Base-by-base conservation (phyloP, 2,329 filamentous ascomycete species). In the Ceratocystis eucalypticola region DNA sequence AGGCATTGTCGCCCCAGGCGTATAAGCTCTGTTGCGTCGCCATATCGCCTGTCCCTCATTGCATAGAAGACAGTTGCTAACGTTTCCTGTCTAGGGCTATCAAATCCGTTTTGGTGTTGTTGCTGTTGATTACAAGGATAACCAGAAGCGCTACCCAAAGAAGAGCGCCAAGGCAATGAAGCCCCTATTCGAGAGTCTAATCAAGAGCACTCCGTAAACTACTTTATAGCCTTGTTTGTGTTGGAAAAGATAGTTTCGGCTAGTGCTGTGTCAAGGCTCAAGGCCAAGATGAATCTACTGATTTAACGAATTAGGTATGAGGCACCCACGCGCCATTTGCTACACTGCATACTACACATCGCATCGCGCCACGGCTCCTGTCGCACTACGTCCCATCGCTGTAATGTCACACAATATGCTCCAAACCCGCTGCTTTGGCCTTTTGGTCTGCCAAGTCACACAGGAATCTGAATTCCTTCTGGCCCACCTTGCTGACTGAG, bases 101-200 rank as follows among this genome's bases (percentile, higher is more conserved):
- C 86, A 89, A 77, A 94, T 89, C 55, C 82, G 90, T 50, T 95
- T 95, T 72, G 90, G 90, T 30, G 89, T 91, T 66, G 89, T 87
- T 5, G 94, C 82, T 74, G 89, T 95, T 64, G 89, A 95, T 76
- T 95, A 94, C 74, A 78, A 84, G 71, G 83, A 89, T 70, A 86
- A 84, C 28, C 91, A 95, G 80, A 89, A 87, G 79, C 80, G 90
- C 64, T 82, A 86, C 70, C 86, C 90, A 48, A 96, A 96, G 82
- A 90, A 91, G 82, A 94, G 89, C 74, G 90, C 88, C 22, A 82
- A 80, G 75, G 81, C 82, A 72, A 81, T 95, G 71, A 83, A 84
- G 70, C 80, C 83, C 67, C 80, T 92, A 69, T 93, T 94, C 74
- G 84, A 86, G 50, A 80, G 80, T 70, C 80, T 89, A 71, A 86